These are phyloP conservation scores for Thymus quinquecostatus DNA, from an alignment of 257 asterid genomes.

Conservation along the genomic window DNA sequence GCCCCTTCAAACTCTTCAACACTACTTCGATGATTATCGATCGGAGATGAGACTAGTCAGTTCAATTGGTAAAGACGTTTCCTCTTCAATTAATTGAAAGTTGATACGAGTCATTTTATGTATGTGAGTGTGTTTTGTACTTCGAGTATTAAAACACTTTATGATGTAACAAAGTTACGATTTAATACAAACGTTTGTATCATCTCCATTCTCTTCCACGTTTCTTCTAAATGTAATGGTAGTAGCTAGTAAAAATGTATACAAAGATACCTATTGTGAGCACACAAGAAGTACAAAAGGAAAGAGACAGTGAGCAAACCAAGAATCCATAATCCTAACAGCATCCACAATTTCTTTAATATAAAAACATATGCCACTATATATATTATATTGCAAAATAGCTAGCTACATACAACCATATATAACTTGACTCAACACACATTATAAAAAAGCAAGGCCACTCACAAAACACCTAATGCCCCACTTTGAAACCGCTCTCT, in stretches of 20 bases:
- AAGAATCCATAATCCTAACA: constrained; percentile 26
- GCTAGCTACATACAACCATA: constrained; percentile 29
- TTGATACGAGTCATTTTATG: too few species aligned
- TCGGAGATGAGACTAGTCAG: too few species aligned
- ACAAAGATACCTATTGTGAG: neutral
- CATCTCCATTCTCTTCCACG: too few species aligned
- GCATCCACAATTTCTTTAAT: constrained; percentile 11
- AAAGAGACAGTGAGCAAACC: neutral
- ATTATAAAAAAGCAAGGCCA: constrained; percentile 16
- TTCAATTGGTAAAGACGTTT: too few species aligned
- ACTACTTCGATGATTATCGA: too few species aligned
- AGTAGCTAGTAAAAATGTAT: too few species aligned
- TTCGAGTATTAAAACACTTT: too few species aligned
- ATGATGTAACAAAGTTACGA: too few species aligned
- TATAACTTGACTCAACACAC: neutral
- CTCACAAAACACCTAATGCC: constrained; percentile 32
- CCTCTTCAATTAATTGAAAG: too few species aligned
- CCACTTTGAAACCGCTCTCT: constrained; percentile 66
- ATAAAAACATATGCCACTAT: constrained; percentile 28
- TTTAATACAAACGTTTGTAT: too few species aligned
- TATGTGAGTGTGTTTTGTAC: too few species aligned
- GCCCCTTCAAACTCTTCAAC: neutral
- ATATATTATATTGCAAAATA: constrained; percentile 18
- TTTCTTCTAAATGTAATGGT: too few species aligned
- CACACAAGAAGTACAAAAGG: neutral